A percentile compares a stretch with the other conserved stretches of the same genome.
These are phyloP conservation scores for Camillea tinctor DNA, from an alignment of 2,329 filamentous ascomycete species.

Conservation along the genomic window DNA sequence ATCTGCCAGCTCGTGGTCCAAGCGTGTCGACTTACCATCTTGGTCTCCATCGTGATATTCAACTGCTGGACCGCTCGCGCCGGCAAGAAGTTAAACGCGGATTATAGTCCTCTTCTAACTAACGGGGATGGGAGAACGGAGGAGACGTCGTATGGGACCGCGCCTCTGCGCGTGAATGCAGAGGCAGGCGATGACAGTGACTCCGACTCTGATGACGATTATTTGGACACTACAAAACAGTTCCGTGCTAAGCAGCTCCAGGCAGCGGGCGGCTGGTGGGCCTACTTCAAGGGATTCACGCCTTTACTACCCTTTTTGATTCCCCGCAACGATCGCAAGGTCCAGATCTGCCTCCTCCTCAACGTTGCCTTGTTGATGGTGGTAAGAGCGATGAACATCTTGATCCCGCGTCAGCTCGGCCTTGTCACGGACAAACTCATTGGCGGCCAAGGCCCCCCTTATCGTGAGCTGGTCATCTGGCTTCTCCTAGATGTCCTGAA, in stretches of 20 bases:
- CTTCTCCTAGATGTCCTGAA: constrained; percentile 2
- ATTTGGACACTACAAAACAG: not conserved
- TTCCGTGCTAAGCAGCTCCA: constrained; percentile 21
- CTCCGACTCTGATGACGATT: not conserved
- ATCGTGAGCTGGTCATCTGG: constrained; percentile 3
- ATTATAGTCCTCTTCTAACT: too few relatives aligned
- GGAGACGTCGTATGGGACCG: too few relatives aligned
- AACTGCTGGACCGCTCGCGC: not conserved
- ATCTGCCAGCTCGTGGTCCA: too few relatives aligned
- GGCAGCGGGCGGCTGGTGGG: constrained; percentile 23
- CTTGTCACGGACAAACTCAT: constrained; percentile 31
- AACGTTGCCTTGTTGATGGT: constrained; percentile 23
- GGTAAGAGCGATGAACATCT: constrained; percentile 29
- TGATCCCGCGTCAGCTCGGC: constrained; percentile 34
- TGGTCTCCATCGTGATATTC: too few relatives aligned
- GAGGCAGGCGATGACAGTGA: too few relatives aligned
- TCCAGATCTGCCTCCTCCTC: constrained; percentile 30
- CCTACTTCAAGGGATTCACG: constrained; percentile 10
- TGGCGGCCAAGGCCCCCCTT: constrained; percentile 14
- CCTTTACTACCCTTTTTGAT: constrained; percentile 29
- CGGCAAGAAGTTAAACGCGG: too few relatives aligned
- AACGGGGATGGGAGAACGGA: too few relatives aligned
- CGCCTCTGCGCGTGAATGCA: too few relatives aligned
- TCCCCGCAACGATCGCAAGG: constrained; percentile 30
- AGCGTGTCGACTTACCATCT: too few relatives aligned